A percentile compares a stretch with the other conserved stretches of the same genome.
These are phyloP conservation scores for Beauveria australis DNA, from an alignment of 2,329 filamentous ascomycete species.

Conservation along the genomic window DNA sequence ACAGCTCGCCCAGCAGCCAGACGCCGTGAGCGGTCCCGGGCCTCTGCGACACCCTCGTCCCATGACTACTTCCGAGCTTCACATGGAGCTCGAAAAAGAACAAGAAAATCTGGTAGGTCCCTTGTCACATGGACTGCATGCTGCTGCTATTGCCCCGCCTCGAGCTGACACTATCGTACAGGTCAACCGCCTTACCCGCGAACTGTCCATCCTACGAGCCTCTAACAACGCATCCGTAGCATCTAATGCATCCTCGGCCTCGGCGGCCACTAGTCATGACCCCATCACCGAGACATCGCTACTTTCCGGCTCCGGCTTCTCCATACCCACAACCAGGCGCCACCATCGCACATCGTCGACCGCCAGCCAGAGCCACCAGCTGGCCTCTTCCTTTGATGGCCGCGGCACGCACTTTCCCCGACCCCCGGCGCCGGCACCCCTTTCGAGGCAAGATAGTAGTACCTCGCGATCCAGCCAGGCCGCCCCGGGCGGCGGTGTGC, in stretches of 20 bases:
- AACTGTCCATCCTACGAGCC: slow-evolving; percentile 73
- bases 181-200: slow-evolving; percentile 89
- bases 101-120: slow-evolving; percentile 78
- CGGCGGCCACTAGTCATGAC: slow-evolving; percentile 43
- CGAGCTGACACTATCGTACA: slow-evolving; percentile 24
- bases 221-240: slow-evolving; percentile 59
- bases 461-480: slow-evolving; percentile 45
- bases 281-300: slow-evolving; percentile 41
- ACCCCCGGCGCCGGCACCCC: slow-evolving; percentile 34
- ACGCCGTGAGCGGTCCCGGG: slow-evolving; percentile 51
- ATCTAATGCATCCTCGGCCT: slow-evolving; percentile 57
- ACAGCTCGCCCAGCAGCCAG: slow-evolving; percentile 15
- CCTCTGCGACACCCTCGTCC: slow-evolving; percentile 81
- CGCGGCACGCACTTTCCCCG: slow-evolving; percentile 35
- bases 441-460: slow-evolving; percentile 48
- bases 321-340: slow-evolving; percentile 45
- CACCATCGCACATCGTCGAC: slow-evolving; percentile 53
- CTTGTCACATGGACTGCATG: neutral
- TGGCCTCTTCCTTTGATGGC: slow-evolving; percentile 28
- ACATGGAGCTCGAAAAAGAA: slow-evolving; percentile 86
- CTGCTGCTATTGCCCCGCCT: neutral
- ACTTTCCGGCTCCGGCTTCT: slow-evolving; percentile 49
- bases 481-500: slow-evolving; percentile 35
- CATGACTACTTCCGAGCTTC: slow-evolving; percentile 79
- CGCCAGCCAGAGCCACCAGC: slow-evolving; percentile 41